Conservation (phyloP, 2,329 filamentous ascomycete species). For the Ophiostoma ips region DNA sequence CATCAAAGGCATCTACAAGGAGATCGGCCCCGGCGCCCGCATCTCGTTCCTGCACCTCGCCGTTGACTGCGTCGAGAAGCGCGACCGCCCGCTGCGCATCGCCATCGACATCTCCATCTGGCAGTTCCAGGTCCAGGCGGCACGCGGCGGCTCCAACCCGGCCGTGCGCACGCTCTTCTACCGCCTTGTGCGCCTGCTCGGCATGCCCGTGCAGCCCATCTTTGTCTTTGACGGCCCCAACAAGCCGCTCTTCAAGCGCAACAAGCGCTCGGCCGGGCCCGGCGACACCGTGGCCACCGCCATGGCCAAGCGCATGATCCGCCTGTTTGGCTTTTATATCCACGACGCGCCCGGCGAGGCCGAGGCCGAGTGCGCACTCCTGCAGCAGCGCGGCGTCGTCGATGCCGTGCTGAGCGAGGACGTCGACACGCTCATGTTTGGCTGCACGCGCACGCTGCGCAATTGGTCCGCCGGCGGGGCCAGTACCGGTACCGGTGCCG, state of each 20-base stretch:
- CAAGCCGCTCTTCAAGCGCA: constrained; percentile 64
- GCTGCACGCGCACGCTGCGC: constrained; percentile 62
- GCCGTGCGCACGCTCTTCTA: constrained; percentile 88
- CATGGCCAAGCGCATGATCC: constrained; percentile 70
- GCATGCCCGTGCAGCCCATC: constrained; percentile 34
- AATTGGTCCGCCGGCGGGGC: constrained; percentile 65
- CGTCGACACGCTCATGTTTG: constrained; percentile 96
- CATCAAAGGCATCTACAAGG: constrained; percentile 71
- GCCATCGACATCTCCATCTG: constrained; percentile 95
- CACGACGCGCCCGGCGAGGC: constrained; percentile 90
- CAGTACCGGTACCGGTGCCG: too few relatives aligned
- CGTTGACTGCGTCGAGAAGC: constrained; percentile 57
- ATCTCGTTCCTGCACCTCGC: constrained; percentile 74
- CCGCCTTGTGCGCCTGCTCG: constrained; percentile 49
- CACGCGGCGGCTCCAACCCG: constrained; percentile 74
- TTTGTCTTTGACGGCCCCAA: constrained; percentile 41
- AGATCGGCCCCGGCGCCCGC: constrained; percentile 69
- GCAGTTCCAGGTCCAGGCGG: constrained; percentile 86
- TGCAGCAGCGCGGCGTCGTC: constrained; percentile 70
- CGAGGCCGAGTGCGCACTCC: constrained; percentile 82
- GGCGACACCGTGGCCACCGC: constrained; percentile 55
- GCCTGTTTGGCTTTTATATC: constrained; percentile 68
- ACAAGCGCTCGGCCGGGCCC: constrained; percentile 51
- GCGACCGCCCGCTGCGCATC: constrained; percentile 61
- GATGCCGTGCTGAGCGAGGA: constrained; percentile 94